Evolutionary conservation across 805 yeast species (phyloP).

Genomic region (Cyberlindnera samutprakarnensis): DNA sequence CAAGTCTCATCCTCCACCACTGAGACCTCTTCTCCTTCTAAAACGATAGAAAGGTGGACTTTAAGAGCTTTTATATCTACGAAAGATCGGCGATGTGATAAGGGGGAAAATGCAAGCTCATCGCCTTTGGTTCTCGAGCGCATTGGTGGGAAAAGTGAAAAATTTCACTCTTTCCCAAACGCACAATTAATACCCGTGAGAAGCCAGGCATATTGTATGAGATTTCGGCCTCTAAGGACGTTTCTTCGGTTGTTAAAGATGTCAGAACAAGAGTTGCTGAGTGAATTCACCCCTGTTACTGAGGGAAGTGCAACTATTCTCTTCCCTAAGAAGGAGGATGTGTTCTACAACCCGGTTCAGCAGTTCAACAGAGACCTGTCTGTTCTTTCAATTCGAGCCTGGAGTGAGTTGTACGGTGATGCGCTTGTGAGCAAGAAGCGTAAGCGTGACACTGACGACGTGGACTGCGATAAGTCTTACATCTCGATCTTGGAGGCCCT

Average conservation of each 20-base stretch:
- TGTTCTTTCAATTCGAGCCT: constrained; percentile 77
- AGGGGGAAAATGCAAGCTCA: too few relatives aligned
- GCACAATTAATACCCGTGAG: too few relatives aligned
- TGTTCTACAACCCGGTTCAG: constrained; percentile 93
- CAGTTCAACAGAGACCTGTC: constrained; percentile 93
- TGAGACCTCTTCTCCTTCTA: too few relatives aligned
- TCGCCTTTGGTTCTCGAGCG: too few relatives aligned
- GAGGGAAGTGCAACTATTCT: constrained; percentile 86
- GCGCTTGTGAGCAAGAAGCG: constrained; percentile 22
- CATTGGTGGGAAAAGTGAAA: too few relatives aligned
- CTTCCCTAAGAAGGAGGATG: constrained; percentile 74
- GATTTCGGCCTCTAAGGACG: constrained; percentile 5
- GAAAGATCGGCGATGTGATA: too few relatives aligned
- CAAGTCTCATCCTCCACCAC: too few relatives aligned
- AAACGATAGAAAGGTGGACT: too few relatives aligned
- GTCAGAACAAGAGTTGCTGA: too few relatives aligned
- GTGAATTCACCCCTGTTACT: constrained; percentile 32
- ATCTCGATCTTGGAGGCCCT: constrained; percentile 80
- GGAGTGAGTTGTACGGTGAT: constrained; percentile 57
- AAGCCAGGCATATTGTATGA: too few relatives aligned
- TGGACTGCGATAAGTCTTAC: constrained; percentile 25
- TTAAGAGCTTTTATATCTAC: too few relatives aligned
- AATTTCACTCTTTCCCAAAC: too few relatives aligned
- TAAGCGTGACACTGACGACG: constrained; percentile 22
- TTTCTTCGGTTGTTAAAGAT: neutral